Conservation (phyloP, 495 filamentous ascomycete species). For the Xylaria sp. region DNA sequence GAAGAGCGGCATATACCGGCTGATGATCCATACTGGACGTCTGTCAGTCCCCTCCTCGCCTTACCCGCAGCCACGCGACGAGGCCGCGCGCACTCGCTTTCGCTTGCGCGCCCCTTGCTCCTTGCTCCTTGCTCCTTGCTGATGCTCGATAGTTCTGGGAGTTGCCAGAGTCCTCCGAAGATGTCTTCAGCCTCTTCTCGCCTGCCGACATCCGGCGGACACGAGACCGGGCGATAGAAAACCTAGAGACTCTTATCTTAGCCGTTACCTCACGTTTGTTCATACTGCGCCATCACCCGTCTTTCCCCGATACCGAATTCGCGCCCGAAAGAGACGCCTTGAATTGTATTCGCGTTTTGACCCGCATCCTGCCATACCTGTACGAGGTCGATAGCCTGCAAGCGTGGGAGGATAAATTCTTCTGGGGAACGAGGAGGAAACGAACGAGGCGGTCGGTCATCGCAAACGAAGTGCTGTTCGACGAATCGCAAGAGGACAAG, state of each 20-base stretch:
- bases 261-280: slow-evolving; percentile 82
- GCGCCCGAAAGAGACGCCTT: slow-evolving; percentile 90
- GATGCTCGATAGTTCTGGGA: slow-evolving; percentile 84
- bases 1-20: slow-evolving; percentile 87
- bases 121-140: slow-evolving; percentile 24
- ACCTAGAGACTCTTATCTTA: slow-evolving; percentile 89
- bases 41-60: slow-evolving; percentile 61
- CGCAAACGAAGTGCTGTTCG: slow-evolving; percentile 80
- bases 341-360: slow-evolving; percentile 93
- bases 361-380: slow-evolving; percentile 88
- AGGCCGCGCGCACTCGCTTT: not conserved
- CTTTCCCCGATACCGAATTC: slow-evolving; percentile 85
- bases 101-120: too few relatives aligned
- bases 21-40: slow-evolving; percentile 92
- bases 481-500: slow-evolving; percentile 66
- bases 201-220: slow-evolving; percentile 91
- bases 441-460: slow-evolving; percentile 59
- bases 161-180: slow-evolving; percentile 92
- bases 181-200: slow-evolving; percentile 96
- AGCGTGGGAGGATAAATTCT: slow-evolving; percentile 89
- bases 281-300: slow-evolving; percentile 82
- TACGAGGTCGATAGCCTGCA: slow-evolving; percentile 90
- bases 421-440: slow-evolving; percentile 82
- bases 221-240: slow-evolving; percentile 82
- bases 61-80: not conserved